Evolutionary conservation across 192 early-diverging fungal genomes (phyloP), one percentile per base, ranked within the genome.

Genomic region (Podila minutissima): DNA sequence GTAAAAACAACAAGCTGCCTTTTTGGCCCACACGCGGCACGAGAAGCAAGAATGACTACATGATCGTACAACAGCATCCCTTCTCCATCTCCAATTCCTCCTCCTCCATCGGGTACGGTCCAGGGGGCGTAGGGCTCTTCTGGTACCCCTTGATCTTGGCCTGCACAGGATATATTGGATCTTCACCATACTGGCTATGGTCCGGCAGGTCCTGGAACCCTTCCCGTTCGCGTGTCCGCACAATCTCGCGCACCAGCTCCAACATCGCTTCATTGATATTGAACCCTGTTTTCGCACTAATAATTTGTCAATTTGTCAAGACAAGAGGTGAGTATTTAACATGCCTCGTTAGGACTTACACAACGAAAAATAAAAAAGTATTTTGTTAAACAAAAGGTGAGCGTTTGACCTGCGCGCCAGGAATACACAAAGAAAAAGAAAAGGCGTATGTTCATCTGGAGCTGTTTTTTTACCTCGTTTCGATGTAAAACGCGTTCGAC

Each of bases 401-500:
- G 3, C 5, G 33, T 33, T 33, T 33, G 6, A 33, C 33, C 3
- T 33, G 33, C 33, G 33, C 5, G 33, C 33, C 33, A 33, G 33
- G 33, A 33, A 33, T 33, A 51, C 13, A 51, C 8, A 50, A 50
- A 50, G 48, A 11, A 50, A 50, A 50, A 50, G 5, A 50, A 50
- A 32, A 32, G 4, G 31, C 1, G 31, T 32, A 32, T 32, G 1
- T 32, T 33, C 33, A 33, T 33, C 5, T 33, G 33, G 2, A 33
- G 1, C 33, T 0, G 33, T 62, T 75, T 62, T 62, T 75, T 62
- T 62, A 70, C 75, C 75, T 81, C 37, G 92, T 88, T 68, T 94
- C 93, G 32, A 93, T 74, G 73, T 89, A 93, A 31, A 82, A 82
- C 55, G 88, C 89, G 7, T 88, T 87, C 57, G 93, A 91, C 32